phyloP scores from a whole-genome alignment of 2,329 filamentous ascomycete genomes.

The Leptodontidium sp. region DNA sequence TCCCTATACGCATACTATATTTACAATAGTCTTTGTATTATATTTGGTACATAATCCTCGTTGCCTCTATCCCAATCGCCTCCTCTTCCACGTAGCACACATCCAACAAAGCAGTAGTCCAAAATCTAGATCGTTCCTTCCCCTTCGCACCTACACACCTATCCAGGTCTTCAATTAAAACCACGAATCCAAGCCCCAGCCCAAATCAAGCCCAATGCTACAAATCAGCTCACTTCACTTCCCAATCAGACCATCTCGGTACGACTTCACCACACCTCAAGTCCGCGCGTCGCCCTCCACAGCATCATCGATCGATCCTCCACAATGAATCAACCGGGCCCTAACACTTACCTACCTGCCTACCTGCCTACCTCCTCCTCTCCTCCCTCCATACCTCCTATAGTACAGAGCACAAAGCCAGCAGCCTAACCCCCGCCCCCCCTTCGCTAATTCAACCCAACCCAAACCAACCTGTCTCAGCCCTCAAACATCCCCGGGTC shows the following conservation, averaged over 20 bases:
- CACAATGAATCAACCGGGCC: too few relatives aligned
- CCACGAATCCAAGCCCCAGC: background rate
- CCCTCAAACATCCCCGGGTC: background rate
- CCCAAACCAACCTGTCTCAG: background rate
- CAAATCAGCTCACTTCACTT: conserved; percentile 1
- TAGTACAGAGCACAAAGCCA: background rate
- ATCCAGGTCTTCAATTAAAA: background rate
- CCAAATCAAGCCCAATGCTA: background rate
- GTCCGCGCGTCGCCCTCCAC: too few relatives aligned
- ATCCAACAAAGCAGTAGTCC: too few relatives aligned
- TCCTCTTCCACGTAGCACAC: too few relatives aligned
- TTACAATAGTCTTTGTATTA: too few relatives aligned
- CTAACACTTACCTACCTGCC: too few relatives aligned
- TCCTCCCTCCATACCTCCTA: background rate
- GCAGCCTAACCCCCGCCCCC: background rate
- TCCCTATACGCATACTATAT: too few relatives aligned
- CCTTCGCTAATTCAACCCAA: background rate
- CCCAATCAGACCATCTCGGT: background rate
- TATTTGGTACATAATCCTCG: too few relatives aligned
- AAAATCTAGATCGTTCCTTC: background rate
- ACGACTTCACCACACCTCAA: background rate
- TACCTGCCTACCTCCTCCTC: background rate
- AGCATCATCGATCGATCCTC: too few relatives aligned
- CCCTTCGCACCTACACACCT: background rate
- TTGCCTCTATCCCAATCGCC: too few relatives aligned